A percentile compares a stretch with the other conserved stretches of the same genome.
Conservation (phyloP, 2,329 filamentous ascomycete species). For the Colletotrichum sp. region DNA sequence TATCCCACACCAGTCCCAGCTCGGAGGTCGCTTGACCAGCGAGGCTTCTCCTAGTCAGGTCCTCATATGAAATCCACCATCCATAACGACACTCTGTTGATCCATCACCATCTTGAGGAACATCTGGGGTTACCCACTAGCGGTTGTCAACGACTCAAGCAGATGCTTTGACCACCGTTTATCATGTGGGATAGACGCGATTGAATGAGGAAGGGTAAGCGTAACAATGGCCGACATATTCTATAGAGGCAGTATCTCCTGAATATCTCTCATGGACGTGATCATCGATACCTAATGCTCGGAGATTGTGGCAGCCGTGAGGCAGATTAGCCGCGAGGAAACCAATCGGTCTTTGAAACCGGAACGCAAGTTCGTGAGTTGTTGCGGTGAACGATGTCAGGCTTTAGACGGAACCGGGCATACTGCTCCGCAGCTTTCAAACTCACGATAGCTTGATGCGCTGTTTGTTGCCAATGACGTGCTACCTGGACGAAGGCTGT, state of each 20-base stretch:
- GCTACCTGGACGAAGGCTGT: not conserved
- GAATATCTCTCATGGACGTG: not conserved
- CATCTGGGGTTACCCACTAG: conserved; percentile 14
- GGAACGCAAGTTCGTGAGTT: not conserved
- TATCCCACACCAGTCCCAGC: not conserved
- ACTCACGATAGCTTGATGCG: not conserved
- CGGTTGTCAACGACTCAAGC: not conserved
- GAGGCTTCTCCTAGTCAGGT: not conserved
- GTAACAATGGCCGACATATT: not conserved
- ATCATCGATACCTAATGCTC: not conserved
- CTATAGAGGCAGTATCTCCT: conserved; percentile 5
- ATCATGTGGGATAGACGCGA: conserved; percentile 13
- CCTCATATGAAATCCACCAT: conserved; percentile 1
- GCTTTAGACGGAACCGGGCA: not conserved
- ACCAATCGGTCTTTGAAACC: not conserved
- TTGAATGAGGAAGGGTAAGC: not conserved
- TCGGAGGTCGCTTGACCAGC: not conserved
- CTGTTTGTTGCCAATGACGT: conserved; percentile 1
- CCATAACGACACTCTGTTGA: not conserved
- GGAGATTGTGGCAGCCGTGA: not conserved
- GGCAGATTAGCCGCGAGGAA: not conserved
- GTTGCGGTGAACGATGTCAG: not conserved
- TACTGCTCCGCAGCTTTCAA: not conserved
- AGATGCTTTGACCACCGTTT: conserved; percentile 21
- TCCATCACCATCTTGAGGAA: conserved; percentile 13